Evolutionary conservation across 2,329 filamentous ascomycete genomes (phyloP), one percentile per base, ranked within the genome.

Genomic region (Fusarium sacchari): DNA sequence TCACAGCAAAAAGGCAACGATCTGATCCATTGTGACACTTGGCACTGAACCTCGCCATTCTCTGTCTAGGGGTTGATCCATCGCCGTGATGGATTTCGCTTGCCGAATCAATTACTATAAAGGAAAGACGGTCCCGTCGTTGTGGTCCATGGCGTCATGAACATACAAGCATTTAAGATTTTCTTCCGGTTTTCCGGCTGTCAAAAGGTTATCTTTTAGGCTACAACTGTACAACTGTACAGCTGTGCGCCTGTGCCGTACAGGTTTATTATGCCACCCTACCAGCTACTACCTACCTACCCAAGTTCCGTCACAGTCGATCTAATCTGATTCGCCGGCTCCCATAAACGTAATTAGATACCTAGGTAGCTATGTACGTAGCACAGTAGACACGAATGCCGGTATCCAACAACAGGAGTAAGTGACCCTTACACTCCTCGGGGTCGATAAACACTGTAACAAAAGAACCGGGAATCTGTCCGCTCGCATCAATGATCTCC

Each of bases 71-170:
- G 32, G 37, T 46, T 67, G 61, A 53, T 60, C 61, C 66, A 71
- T 71, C 50, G 44, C 47, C 50, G 47, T 66, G 60, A 63, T 60
- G 32, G 44, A 36, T 44, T 59, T 67, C 64, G 43, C 55, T 64
- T 52, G 36, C 49, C 37, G 58, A 61, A 60, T 50, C 52, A 44
- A 24, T 61, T 50, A 68, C 65, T 34, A 34, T 34, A 53, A 39
- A 32, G 32, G 15, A 68, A 49, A 20, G 52, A 42, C 52, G n/a
- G 57, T 55, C 46, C 58, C 46, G 40, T 39, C 34, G 53, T 50
- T 57, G 55, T 52, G 58, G 55, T 47, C 36, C 49, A 59, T 72
- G 64, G 37, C 69, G 64, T 64, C 69, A 69, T 72, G 49, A 30
- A 32, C 34, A 28, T 42, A 39, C 42, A 47, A 32, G 46, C 14